phyloP scores from a whole-genome alignment of 495 filamentous ascomycete genomes.

The Talaromyces thailandensis region DNA sequence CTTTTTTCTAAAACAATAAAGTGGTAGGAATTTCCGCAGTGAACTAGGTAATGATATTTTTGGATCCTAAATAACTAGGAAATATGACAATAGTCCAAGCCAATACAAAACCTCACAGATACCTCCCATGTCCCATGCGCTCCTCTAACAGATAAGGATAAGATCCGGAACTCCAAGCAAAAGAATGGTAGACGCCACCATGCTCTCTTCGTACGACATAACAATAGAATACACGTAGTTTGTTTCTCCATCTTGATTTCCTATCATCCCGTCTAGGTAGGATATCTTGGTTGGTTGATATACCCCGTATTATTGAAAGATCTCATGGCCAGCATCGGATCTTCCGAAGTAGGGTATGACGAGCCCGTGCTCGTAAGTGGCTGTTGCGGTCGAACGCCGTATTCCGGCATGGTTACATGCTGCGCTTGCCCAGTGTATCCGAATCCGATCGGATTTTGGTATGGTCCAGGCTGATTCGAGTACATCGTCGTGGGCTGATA shows the following conservation, averaged over 20 bases:
- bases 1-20: neutral
- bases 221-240: conserved; percentile 2
- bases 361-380: conserved; percentile 5
- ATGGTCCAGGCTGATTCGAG: conserved; percentile 23
- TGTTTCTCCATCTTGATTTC: neutral
- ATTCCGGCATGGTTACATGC: conserved; percentile 25
- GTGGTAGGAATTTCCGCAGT: neutral
- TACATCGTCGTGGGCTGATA: conserved; percentile 35
- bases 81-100: neutral
- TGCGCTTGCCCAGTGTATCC: conserved; percentile 25
- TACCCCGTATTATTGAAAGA: conserved; percentile 9
- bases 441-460: conserved; percentile 30
- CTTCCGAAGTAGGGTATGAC: conserved; percentile 7
- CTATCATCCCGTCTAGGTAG: conserved; percentile 6
- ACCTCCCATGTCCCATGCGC: neutral
- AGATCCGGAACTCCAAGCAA: neutral
- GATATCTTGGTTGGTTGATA: conserved; percentile 8
- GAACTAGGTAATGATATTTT: neutral
- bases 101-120: neutral
- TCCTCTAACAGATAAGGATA: neutral
- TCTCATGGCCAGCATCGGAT: conserved; percentile 12
- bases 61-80: neutral
- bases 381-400: conserved; percentile 27
- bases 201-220: conserved; percentile 5
- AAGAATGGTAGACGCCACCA: conserved; percentile 1